These are phyloP conservation scores for Abrus pulchellus DNA, from an alignment of 306 rosid genomes.

Conservation along the genomic window DNA sequence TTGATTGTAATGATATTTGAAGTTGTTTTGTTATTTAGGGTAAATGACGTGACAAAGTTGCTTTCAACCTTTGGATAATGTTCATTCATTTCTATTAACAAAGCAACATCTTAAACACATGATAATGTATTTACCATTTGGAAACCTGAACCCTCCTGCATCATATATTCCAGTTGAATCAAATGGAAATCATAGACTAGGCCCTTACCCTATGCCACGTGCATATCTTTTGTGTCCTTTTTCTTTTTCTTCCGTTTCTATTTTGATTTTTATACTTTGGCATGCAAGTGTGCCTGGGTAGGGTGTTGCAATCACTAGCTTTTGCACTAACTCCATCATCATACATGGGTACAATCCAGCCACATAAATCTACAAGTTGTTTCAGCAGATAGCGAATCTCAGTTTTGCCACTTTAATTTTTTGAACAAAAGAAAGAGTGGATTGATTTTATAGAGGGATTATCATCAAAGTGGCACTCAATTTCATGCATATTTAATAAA, in stretches of 20 bases:
- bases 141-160: constrained; percentile 29
- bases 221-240: constrained; percentile 40
- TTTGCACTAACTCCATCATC: constrained; percentile 35
- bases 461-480: neutral
- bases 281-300: constrained; percentile 33
- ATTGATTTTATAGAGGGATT: neutral
- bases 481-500: neutral
- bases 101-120: constrained; percentile 7
- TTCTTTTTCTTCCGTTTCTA: neutral
- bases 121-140: constrained; percentile 27
- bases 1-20: constrained; percentile 17
- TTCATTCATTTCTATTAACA: constrained; percentile 20
- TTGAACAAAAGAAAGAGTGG: neutral
- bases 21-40: constrained; percentile 27
- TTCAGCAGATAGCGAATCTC: neutral
- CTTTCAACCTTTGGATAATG: constrained; percentile 36
- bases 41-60: constrained; percentile 35
- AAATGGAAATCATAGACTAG: constrained; percentile 41
- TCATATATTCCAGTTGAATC: constrained; percentile 11
- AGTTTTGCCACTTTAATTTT: neutral
- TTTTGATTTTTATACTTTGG: constrained; percentile 26
- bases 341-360: constrained; percentile 8
- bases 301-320: constrained; percentile 39
- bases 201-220: constrained; percentile 47
- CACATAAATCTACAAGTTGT: constrained; percentile 29